A percentile compares a stretch with the other conserved stretches of the same genome.
phyloP scores from a whole-genome alignment of 139 green algal genomes.

The Medakamo hakoo region DNA sequence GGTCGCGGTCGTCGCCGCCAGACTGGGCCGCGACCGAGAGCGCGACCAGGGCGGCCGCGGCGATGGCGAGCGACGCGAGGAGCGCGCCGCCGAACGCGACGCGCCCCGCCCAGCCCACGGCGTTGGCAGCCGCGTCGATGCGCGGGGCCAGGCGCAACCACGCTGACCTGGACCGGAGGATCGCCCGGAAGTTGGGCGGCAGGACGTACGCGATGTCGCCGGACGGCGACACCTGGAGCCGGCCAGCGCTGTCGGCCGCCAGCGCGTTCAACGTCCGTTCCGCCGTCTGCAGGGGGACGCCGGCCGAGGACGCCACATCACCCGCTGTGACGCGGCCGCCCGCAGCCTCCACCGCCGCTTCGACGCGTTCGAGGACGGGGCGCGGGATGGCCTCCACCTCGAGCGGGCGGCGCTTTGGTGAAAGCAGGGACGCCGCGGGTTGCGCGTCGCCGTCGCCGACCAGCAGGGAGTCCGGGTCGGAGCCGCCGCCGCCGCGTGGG shows the following conservation, averaged over 20 bases:
- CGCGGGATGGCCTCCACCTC: not conserved
- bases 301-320: slow-evolving; percentile 43
- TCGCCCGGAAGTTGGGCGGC: slow-evolving; percentile 27
- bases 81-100: slow-evolving; percentile 69
- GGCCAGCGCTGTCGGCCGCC: slow-evolving; percentile 51
- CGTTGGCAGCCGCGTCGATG: slow-evolving; percentile 13
- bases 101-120: slow-evolving; percentile 31
- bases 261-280: slow-evolving; percentile 67
- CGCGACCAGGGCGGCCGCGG: slow-evolving; percentile 14
- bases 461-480: too few relatives aligned
- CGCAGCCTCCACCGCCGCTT: not conserved
- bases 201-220: slow-evolving; percentile 74
- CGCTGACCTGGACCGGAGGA: slow-evolving; percentile 34
- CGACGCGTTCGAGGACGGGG: not conserved
- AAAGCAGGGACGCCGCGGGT: too few relatives aligned
- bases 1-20: not conserved
- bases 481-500: too few relatives aligned
- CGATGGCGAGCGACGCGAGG: slow-evolving; percentile 53
- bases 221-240: slow-evolving; percentile 58
- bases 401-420: too few relatives aligned
- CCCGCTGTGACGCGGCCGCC: slow-evolving; percentile 28
- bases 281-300: slow-evolving; percentile 43
- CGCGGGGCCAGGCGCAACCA: slow-evolving; percentile 33
- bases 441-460: too few relatives aligned
- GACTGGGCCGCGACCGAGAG: slow-evolving; percentile 7